Evolutionary conservation across 495 filamentous ascomycete species (phyloP).

Genomic region (Gamarada debralockiae): DNA sequence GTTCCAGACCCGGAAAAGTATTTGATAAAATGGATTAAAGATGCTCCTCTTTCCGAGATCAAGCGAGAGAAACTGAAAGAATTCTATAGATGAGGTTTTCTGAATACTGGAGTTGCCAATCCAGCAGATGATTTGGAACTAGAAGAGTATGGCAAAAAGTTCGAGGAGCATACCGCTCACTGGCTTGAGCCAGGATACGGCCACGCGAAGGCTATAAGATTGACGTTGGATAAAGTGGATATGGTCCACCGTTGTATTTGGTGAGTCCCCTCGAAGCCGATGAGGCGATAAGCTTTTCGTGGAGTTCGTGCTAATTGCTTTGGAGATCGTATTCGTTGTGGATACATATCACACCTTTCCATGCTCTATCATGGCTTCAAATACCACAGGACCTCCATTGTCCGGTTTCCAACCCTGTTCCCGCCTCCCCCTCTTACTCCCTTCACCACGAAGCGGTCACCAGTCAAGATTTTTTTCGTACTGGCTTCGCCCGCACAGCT

Average conservation of each 20-base stretch:
- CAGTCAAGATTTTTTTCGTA: conserved; percentile 47
- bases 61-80: conserved; percentile 45
- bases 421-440: conserved; percentile 43
- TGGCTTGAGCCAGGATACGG: conserved; percentile 44
- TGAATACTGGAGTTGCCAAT: conserved; percentile 9
- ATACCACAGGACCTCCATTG: conserved; percentile 26
- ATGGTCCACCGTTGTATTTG: conserved; percentile 47
- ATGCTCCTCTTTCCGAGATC: conserved; percentile 36
- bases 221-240: conserved; percentile 44
- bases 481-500: conserved; percentile 58
- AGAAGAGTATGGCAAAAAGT: conserved; percentile 42
- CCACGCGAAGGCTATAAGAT: conserved; percentile 44
- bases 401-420: conserved; percentile 31
- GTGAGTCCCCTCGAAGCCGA: neutral
- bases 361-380: conserved; percentile 31
- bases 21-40: conserved; percentile 45
- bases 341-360: conserved; percentile 29
- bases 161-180: conserved; percentile 42
- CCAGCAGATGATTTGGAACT: conserved; percentile 38
- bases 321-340: conserved; percentile 23
- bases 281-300: no score
- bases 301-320: no score
- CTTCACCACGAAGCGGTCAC: conserved; percentile 31
- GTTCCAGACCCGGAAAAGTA: conserved; percentile 52
- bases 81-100: conserved; percentile 41